Base-by-base conservation (phyloP, 169 alveolate species). In the Ichthyophthirius multifiliis region DNA sequence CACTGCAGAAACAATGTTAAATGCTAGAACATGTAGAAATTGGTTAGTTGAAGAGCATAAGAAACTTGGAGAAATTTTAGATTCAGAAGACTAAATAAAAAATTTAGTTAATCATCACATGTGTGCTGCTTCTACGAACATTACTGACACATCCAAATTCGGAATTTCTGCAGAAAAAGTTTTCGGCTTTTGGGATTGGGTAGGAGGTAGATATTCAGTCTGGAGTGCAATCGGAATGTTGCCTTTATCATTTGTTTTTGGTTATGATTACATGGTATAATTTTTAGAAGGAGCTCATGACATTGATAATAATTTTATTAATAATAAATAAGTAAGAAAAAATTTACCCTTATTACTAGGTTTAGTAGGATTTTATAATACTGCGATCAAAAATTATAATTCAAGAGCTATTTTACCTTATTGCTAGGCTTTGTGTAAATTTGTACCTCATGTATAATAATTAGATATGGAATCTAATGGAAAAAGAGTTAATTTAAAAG, bases 171-270 rank as follows among this genome's bases (percentile, higher is more conserved):
- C 94, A 62, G 97, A 96, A 65, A 93, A 94, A 48, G 99, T 98
- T 13, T 98, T 98, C 80, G 99, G 99, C 23, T 98, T 98, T 86
- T 98, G 99, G 99, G 99, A 98, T 86, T 98, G 99, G 99, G 99
- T 97, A 48, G 99, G 99, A 7, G 99, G 99, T 16, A 91, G 99
- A 62, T 99, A 92, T 93, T 97, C 99, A 18, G 99, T 98, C 0
- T 96, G 99, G 71, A 93, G 99, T 77, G 99, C 99, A 1, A 99
- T 99, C n/a, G 99, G 99, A 32, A 88, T 98, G 4, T 88, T 99
- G 0, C 99, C 99, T 2, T 93, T 97, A 35, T 90, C 98, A 37
- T 87, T 97, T 2, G 95, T 96, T 75, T 98, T 93, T 85, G 99
- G 99, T 65, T 95, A 74, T 75, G 96, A 94, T 73, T 84, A 95